phyloP scores from a whole-genome alignment of 2,329 filamentous ascomycete genomes.

The Purpureocillium takamizusanense region DNA sequence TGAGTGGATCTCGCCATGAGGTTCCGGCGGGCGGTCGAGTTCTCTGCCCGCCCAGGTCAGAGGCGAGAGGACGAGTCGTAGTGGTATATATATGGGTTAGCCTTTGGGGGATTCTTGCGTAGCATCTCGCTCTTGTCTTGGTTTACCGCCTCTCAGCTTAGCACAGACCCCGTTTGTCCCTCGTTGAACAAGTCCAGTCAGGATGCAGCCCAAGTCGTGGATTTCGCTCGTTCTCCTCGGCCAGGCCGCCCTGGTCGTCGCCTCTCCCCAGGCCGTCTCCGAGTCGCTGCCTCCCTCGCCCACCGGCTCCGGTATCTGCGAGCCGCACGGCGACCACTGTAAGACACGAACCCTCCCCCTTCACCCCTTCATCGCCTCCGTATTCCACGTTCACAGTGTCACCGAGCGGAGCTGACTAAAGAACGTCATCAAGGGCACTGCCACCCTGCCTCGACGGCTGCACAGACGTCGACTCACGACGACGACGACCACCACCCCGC shows the following conservation, averaged over 20 bases:
- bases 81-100: too few relatives aligned
- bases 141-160: not conserved
- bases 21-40: too few relatives aligned
- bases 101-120: too few relatives aligned
- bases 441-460: conserved; percentile 1
- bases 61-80: too few relatives aligned
- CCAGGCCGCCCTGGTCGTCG: conserved; percentile 5
- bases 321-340: conserved; percentile 10
- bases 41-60: too few relatives aligned
- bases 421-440: conserved; percentile 12
- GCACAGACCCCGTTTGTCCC: not conserved
- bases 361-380: too few relatives aligned
- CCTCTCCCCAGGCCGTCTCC: conserved; percentile 1
- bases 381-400: too few relatives aligned
- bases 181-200: not conserved
- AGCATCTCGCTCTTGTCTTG: too few relatives aligned
- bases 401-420: not conserved
- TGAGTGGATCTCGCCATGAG: too few relatives aligned
- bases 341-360: not conserved
- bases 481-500: conserved; percentile 1
- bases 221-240: conserved; percentile 8
- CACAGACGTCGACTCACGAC: conserved; percentile 1
- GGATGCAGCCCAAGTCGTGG: conserved; percentile 7
- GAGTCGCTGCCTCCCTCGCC: conserved; percentile 10
- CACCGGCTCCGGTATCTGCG: conserved; percentile 8